phyloP scores from a whole-genome alignment of 257 asterid species.

The Lithospermum erythrorhizon region DNA sequence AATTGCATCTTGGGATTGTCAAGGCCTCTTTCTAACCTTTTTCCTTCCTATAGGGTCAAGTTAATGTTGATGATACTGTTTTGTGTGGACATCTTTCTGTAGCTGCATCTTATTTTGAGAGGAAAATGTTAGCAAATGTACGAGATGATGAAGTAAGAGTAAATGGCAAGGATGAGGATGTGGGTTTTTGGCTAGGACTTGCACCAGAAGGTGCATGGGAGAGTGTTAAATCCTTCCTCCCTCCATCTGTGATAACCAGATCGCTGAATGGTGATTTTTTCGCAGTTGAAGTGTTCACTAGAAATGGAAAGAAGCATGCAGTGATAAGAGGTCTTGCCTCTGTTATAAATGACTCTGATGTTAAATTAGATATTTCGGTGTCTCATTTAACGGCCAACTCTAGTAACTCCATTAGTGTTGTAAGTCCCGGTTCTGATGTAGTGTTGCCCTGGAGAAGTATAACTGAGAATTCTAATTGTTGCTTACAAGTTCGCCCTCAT shows the following conservation, averaged over 20 bases:
- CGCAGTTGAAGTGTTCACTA: slow-evolving; percentile 73
- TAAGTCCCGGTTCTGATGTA: slow-evolving; percentile 47
- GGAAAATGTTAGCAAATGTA: slow-evolving; percentile 42
- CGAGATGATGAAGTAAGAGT: slow-evolving; percentile 36
- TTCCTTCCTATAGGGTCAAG: slow-evolving; percentile 50
- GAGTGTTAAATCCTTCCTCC: slow-evolving; percentile 89
- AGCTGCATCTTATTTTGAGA: slow-evolving; percentile 74
- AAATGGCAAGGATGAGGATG: slow-evolving; percentile 44
- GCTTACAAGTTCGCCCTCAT: slow-evolving; percentile 77
- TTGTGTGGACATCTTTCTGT: slow-evolving; percentile 50
- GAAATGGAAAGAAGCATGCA: slow-evolving; percentile 81
- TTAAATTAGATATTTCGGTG: slow-evolving; percentile 59
- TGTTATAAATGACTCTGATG: slow-evolving; percentile 77
- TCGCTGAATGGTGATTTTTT: slow-evolving; percentile 65
- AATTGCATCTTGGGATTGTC: not conserved
- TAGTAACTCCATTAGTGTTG: slow-evolving; percentile 30
- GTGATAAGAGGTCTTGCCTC: slow-evolving; percentile 70
- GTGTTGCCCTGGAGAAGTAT: slow-evolving; percentile 85
- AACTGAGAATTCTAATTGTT: slow-evolving; percentile 52
- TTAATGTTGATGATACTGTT: slow-evolving; percentile 27
- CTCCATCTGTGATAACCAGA: slow-evolving; percentile 65
- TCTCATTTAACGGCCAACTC: slow-evolving; percentile 27
- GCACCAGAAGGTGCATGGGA: slow-evolving; percentile 85
- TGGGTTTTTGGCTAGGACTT: slow-evolving; percentile 86
- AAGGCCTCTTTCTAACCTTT: not conserved